Conservation (phyloP, 129 eudicot species). For the Pulicaria dysenterica region DNA sequence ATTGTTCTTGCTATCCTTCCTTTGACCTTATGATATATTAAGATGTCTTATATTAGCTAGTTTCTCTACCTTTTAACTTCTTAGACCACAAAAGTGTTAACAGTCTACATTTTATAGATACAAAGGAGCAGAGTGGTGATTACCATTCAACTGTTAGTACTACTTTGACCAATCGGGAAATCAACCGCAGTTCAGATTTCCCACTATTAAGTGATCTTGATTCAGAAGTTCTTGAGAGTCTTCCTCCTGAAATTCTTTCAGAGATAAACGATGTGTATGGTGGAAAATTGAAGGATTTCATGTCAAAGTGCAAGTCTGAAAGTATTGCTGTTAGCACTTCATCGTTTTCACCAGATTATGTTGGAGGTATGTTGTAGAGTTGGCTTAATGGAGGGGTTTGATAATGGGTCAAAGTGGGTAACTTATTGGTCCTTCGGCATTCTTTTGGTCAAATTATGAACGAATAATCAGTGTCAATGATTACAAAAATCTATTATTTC, state of each 20-base stretch:
- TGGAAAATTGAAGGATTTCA: constrained; percentile 53
- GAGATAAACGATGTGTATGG: constrained; percentile 77
- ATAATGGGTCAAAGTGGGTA: not conserved
- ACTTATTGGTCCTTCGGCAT: not conserved
- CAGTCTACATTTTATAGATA: constrained; percentile 28
- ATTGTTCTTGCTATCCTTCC: not conserved
- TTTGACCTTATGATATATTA: not conserved
- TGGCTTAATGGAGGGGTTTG: not conserved
- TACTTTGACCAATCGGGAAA: constrained; percentile 39
- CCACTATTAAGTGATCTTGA: constrained; percentile 81
- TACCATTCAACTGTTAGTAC: constrained; percentile 19
- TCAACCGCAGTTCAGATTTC: constrained; percentile 37
- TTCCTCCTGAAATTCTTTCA: constrained; percentile 78
- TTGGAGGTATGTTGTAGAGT: constrained; percentile 42
- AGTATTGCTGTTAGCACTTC: constrained; percentile 22
- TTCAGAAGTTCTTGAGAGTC: constrained; percentile 64
- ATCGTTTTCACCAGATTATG: constrained; percentile 18
- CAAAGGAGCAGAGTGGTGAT: constrained; percentile 29
- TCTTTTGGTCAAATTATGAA: not conserved
- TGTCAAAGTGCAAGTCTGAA: constrained; percentile 47
- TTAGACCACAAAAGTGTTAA: constrained; percentile 14
- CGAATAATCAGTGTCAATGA: not conserved
- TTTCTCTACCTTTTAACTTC: not conserved
- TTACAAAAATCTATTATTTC: not conserved
- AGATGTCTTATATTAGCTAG: constrained; percentile 13